Base-by-base conservation (phyloP, 2,329 filamentous ascomycete genomes). In the Plenodomus tracheiphilus region DNA sequence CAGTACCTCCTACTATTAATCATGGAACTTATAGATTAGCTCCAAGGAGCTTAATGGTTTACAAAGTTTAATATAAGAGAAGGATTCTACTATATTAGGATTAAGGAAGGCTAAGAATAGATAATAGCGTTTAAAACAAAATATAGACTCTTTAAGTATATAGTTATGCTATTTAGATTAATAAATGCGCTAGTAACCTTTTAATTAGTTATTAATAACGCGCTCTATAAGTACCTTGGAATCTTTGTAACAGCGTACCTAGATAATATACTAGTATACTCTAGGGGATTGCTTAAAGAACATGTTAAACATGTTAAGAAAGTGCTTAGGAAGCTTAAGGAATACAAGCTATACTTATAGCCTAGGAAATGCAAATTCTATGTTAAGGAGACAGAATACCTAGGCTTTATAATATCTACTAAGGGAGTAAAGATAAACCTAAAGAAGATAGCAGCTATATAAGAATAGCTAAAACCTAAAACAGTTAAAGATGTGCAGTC, bases 351-450 rank as follows among this genome's bases (percentile, higher is more conserved):
- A 7, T 52, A 58, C 21, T 19, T 58, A 18, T 50, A 59, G 20
- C 47, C 54, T 22, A 47, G 61, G 3, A 73, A 73, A 53, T 70
- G 50, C 50, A 39, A 64, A 39, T 73, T 72, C 50, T 51, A 65
- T 47, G 52, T 50, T 30, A 50, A 64, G 19, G 34, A 59, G 48
- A 52, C 64, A 25, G 48, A 65, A 18, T 74, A 65, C 48, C 49
- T 74, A 32, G 51, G 61, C 21, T 71, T 62, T 51, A 63, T 64
- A 41, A 65, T 73, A 28, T 43, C 39, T 16, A 45, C 39, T 15
- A 38, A 56, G 34, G 46, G 61, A 43, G 54, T 74, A 16, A 22
- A 39, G 17, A 66, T 71, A 39, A 46, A 69, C 41, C 47, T 39
- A 39, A 45, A 47, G 2, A 69, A 69, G 39, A 56, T 68, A 11